Base-by-base conservation (phyloP, 2,329 filamentous ascomycete genomes). In the Lachnellula occidentalis region DNA sequence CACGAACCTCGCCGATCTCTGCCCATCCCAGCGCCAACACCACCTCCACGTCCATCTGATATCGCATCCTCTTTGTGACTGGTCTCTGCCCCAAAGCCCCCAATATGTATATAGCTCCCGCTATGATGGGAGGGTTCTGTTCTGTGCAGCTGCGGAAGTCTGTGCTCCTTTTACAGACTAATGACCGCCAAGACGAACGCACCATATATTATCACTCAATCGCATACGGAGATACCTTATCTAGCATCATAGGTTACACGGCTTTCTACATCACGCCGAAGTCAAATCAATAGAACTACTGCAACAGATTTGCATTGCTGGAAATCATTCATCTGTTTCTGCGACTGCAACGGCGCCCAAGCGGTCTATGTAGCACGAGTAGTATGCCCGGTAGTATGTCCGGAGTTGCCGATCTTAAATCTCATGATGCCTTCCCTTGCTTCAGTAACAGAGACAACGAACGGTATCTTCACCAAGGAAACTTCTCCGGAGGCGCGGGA, bases 401-500 rank as follows among this genome's bases (percentile, higher is more conserved):
- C 51, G 50, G 48, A 15, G 27, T 19, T 45, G 51, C 57, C 57
- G 57, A 58, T 51, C 50, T 42, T 24, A 15, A 12, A 51, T 41
- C 31, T 22, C 5, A 24, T 24, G 24, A 24, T 4, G 24, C 22
- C 24, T 24, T 31, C 27, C 27, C 27, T 31, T 31, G 27, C 27
- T 31, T 42, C n/a, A 6, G n/a, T 11, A 42, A 51, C 5, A 39
- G 5, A 2, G 36, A 15, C 36, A 39, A 21, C 24, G 39, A 21
- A 21, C 34, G 39, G 3, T 19, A 27, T 24, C 27, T 24, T 8
- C 34, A 34, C 49, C 34, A 31, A 34, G 24, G 41, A 45, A 27
- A 36, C 48, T 45, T 41, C 34, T 53, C 48, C 46, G 54, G 45
- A 27, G 48, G 54, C 58, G 56, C 48, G 61, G 56, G 58, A 61